phyloP scores from a whole-genome alignment of 495 filamentous ascomycete genomes.

The Darksidea phi region DNA sequence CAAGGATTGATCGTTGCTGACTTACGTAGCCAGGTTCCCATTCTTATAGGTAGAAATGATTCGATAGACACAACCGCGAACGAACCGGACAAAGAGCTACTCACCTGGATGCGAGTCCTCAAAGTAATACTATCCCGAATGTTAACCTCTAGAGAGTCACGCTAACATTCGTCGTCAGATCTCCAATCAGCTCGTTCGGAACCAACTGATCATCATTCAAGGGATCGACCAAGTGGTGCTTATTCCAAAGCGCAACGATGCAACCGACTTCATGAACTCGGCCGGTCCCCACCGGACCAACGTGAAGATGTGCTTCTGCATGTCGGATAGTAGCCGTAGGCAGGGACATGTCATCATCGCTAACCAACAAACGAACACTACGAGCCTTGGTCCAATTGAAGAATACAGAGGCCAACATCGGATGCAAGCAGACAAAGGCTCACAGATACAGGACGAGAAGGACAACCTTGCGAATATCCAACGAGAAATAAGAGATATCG shows the following conservation, averaged over 20 bases:
- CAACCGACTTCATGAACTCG: constrained; percentile 59
- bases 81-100: constrained; percentile 69
- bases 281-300: constrained; percentile 58
- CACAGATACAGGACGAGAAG: constrained; percentile 50
- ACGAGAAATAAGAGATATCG: constrained; percentile 32
- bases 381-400: constrained; percentile 51
- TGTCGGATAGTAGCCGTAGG: constrained; percentile 57
- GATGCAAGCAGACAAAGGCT: constrained; percentile 77
- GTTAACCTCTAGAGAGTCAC: not conserved
- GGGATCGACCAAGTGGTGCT: constrained; percentile 81
- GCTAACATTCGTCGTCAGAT: constrained; percentile 50
- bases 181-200: constrained; percentile 71
- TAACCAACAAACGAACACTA: constrained; percentile 4
- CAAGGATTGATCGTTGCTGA: constrained; percentile 20
- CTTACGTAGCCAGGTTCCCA: constrained; percentile 52
- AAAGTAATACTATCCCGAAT: constrained; percentile 47
- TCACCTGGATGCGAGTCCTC: constrained; percentile 76
- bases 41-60: constrained; percentile 64
- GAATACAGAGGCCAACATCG: constrained; percentile 55
- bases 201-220: constrained; percentile 79
- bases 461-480: constrained; percentile 37
- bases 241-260: constrained; percentile 64
- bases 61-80: constrained; percentile 61
- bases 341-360: constrained; percentile 52
- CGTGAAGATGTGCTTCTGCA: constrained; percentile 67